Conservation (phyloP, 352 stramenopile genomes). For the Phytophthora niederhauseri region DNA sequence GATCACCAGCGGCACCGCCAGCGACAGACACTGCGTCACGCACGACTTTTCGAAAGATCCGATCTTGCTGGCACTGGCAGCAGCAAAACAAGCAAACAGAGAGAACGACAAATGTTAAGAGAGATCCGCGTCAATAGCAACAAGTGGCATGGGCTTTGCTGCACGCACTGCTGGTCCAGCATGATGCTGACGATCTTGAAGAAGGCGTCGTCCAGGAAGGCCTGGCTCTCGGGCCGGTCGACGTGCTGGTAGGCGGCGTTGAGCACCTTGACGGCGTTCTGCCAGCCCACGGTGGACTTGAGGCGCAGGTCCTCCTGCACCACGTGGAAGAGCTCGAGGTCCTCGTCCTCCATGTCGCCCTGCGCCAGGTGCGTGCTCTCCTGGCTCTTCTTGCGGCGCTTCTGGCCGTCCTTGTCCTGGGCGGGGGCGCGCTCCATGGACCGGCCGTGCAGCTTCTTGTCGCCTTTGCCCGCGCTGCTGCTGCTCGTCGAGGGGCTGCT, state of each 20-base stretch:
- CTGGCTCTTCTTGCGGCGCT: constrained; percentile 74
- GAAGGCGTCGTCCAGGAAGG: constrained; percentile 82
- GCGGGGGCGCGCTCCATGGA: constrained; percentile 59
- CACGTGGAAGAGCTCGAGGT: constrained; percentile 83
- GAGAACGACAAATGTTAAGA: constrained; percentile 9
- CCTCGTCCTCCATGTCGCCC: constrained; percentile 82
- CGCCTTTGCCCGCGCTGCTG: constrained; percentile 16
- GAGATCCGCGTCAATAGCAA: not conserved
- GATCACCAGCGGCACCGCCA: constrained; percentile 72
- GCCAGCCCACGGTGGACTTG: constrained; percentile 91
- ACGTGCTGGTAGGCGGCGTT: constrained; percentile 74
- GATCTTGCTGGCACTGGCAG: constrained; percentile 83
- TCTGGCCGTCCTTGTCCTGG: constrained; percentile 61
- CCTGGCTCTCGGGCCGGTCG: constrained; percentile 72
- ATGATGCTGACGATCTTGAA: constrained; percentile 89
- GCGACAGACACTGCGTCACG: constrained; percentile 77
- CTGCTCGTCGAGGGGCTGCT: constrained; percentile 41
- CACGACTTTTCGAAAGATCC: constrained; percentile 87
- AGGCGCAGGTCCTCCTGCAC: constrained; percentile 86
- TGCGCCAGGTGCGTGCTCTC: constrained; percentile 35
- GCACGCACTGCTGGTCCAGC: constrained; percentile 89
- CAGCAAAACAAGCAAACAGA: constrained; percentile 9
- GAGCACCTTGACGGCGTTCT: constrained; percentile 89
- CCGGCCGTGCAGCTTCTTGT: constrained; percentile 70
- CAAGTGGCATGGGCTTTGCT: not conserved